Percentiles rank a stretch among this genome's conserved stretches.
phyloP scores from a whole-genome alignment of 192 early-diverging fungal species.

The Coemansia sp. region DNA sequence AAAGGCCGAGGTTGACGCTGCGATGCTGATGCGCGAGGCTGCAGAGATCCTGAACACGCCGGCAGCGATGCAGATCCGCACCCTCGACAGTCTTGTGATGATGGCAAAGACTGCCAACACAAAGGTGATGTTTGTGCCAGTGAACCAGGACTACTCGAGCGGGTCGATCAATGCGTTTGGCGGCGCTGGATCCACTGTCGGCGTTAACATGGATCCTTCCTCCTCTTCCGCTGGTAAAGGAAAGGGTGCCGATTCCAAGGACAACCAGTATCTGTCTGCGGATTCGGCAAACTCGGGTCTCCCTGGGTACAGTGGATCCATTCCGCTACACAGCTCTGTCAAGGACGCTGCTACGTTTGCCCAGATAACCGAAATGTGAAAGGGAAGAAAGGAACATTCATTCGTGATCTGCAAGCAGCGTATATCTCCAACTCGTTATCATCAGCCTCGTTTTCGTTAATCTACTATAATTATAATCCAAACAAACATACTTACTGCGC shows the following conservation, averaged over 20 bases:
- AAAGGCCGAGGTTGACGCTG: constrained; percentile 79
- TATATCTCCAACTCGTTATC: not conserved
- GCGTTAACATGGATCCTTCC: constrained; percentile 13
- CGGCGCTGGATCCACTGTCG: constrained; percentile 37
- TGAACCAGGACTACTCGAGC: constrained; percentile 52
- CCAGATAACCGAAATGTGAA: constrained; percentile 38
- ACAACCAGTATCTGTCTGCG: constrained; percentile 9
- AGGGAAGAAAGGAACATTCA: no score
- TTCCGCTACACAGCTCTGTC: constrained; percentile 26
- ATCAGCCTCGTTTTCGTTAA: not conserved
- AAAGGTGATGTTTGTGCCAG: constrained; percentile 72
- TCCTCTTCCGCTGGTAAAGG: not conserved
- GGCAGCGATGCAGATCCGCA: constrained; percentile 84
- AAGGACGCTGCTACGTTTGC: constrained; percentile 30
- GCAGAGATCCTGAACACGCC: constrained; percentile 87
- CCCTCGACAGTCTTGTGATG: constrained; percentile 77
- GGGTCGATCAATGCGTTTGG: constrained; percentile 52
- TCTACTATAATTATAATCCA: not conserved
- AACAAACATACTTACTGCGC: not conserved
- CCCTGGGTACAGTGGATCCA: constrained; percentile 12
- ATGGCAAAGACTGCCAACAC: constrained; percentile 75
- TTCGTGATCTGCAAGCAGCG: no score
- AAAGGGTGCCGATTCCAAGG: constrained; percentile 10
- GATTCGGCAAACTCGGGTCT: constrained; percentile 14
- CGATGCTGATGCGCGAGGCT: constrained; percentile 92